Base-by-base conservation (phyloP, 352 stramenopile species). In the Pythium angustatum region DNA sequence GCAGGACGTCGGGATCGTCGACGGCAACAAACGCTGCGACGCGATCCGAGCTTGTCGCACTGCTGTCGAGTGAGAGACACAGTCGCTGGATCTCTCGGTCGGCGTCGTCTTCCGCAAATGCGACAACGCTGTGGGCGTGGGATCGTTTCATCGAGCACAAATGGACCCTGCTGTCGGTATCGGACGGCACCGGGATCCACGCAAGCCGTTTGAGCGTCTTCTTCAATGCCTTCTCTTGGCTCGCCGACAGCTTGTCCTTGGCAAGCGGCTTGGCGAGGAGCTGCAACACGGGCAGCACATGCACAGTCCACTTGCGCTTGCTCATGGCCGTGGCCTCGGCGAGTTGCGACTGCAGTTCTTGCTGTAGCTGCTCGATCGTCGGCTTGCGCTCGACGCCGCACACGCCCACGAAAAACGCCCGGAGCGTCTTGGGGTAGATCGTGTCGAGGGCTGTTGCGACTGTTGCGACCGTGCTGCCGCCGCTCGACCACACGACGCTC, bases 381-480 rank as follows among this genome's bases (percentile, higher is more conserved):
- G 81, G 83, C 56, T 88, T 90, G n/a, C 65, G 63, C n/a, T 78
- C 64, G 15, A 93, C 75, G 19, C 81, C 79, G 52, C 76, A 89
- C 7, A 93, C 52, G 0, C 85, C 73, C 7, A 71, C 78, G 64
- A 93, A 93, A 47, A 93, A 93, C 8, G 64, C 51, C 10, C 73
- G 72, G 5, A 92, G 66, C 10, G 62, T 47, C 38, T 76, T 83
- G 8, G 81, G 62, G 56, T 92, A 93, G 10, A 80, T n/a, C 4
- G 64, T 58, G 19, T 91, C 77, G 28, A 93, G 58, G 30, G 72
- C 30, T 12, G 38, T 49, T 31, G 30, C 50, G 33, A 58, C 73
- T 53, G 58, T 86, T 78, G 2, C 50, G 34, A 63, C 31, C 1
- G 51, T n/a, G 3, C 50, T 27, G 22, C 48, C 47, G 24, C 50